Evolutionary conservation across 805 yeast species (phyloP), one percentile per base, ranked within the genome.

Genomic region (Suhomyces tanzawaensis): DNA sequence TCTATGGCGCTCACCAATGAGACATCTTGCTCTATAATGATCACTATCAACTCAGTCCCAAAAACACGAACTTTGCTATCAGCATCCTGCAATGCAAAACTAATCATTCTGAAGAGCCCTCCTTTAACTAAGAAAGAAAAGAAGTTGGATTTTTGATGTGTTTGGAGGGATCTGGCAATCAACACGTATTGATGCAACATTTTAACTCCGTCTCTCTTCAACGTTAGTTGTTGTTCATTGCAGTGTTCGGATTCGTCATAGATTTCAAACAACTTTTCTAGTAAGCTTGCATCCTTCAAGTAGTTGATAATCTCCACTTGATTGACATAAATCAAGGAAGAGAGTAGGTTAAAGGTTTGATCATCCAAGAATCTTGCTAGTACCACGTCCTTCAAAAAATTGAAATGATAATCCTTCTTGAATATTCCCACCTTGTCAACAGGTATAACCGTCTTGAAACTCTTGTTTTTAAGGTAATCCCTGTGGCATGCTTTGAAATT

Each of bases 1-100:
- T 58, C 60, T 8, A 59, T 52, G 1, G 66, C 53, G 48, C 64
- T 71, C 25, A 86, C 78, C 28, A 85, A 58, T 12, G 79, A 59
- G 7, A 85, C 81, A 52, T 89, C 96, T 49, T 85, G 91, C 42
- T 90, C 96, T 18, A 90, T 82, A 4, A 89, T 81, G 1, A 88
- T 69, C 7, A 85, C 84, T 12, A 90, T 74, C 7, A 87, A 62
- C 53, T 91, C 97, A 0, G 93, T 81, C 0, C 95, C 95, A 16
- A 85, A 54, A 2, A 81, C 78, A 39, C 91, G 68, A 7, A 79
- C 71, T 3, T 69, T 66, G 27, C 66, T 57, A 2, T 61, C 60
- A 1, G 62, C 56, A 48, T 78, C 82, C 18, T 69, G 66, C 37
- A 91, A 70, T 0, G 96, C 91, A 68, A 79, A 88, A 27, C 75